Base-by-base conservation (phyloP, 78 protist species). In the Monosiga brevicollis region DNA sequence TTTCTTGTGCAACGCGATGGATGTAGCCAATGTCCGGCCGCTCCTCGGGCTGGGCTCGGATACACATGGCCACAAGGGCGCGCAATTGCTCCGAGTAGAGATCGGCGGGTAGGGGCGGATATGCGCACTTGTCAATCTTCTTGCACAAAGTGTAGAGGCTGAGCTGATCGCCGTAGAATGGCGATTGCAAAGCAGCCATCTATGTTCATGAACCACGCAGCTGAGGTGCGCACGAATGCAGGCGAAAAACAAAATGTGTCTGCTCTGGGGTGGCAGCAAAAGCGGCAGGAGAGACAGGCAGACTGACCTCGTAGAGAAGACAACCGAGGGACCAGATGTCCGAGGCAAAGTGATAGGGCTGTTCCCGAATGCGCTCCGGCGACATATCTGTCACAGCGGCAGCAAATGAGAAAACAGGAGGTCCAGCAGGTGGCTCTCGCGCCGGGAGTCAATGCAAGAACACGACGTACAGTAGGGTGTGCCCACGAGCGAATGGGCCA, bases 391-490 rank as follows among this genome's bases (percentile, higher is more conserved):
- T n/a, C n/a, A n/a, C n/a, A n/a, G n/a, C n/a, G n/a, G n/a, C n/a
- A n/a, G n/a, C n/a, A n/a, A n/a, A n/a, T n/a, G n/a, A n/a, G n/a
- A n/a, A n/a, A n/a, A n/a, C n/a, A n/a, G n/a, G n/a, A n/a, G n/a
- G n/a, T n/a, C n/a, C n/a, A n/a, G n/a, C n/a, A n/a, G n/a, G n/a
- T n/a, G n/a, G n/a, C n/a, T n/a, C n/a, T n/a, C n/a, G n/a, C n/a
- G n/a, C n/a, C n/a, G n/a, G n/a, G n/a, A n/a, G n/a, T n/a, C n/a
- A n/a, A n/a, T n/a, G n/a, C n/a, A n/a, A n/a, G n/a, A n/a, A n/a
- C n/a, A n/a, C n/a, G n/a, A n/a, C n/a, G n/a, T n/a, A n/a, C n/a
- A 92, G 76, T 84, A 89, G 6, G 95, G 95, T 34, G 95, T 90
- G 42, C 95, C 95, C 39, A 87, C 90, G 32, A 54, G 83, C 11